Base-by-base conservation (phyloP, 176 grass and related monocot species). In the Carex pumila region DNA sequence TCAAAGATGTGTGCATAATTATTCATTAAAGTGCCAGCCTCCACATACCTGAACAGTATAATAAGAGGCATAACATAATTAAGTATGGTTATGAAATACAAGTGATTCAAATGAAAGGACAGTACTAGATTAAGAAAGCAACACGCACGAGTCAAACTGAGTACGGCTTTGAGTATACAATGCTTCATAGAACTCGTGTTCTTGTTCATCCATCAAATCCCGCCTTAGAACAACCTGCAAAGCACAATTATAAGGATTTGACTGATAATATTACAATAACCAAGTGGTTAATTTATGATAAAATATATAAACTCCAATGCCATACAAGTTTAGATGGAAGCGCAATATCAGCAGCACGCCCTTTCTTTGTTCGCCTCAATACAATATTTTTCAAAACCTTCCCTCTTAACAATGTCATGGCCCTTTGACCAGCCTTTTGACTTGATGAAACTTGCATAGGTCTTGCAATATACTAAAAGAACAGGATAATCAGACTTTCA, bases 1-100 rank as follows among this genome's bases (percentile, higher is more conserved):
- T 99, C 96, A 81, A 99, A 99, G 43, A 99, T 95, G 84, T 99
- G 91, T 13, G 96, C 96, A 73, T 93, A 99, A 65, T 99, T 99
- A 79, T 99, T 99, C 93, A 99, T 86, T 63, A 99, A 84, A 8
- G 93, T 95, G 81, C 96, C 93, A 89, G 96, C 91, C 14, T 30
- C 76, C 12, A 94, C 93, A 93, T 98, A 98, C 74, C 96, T 98
- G 83, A 50, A 86, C 79, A 83, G 58, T 73, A 31, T 80, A 88
- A 31, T 80, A 88, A 66, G 52, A 76, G 21, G 3, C 22, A 68
- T 54, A 7, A 30, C 10, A 43, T 65, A 65, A 31, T 66, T 15
- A 25, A 82, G n/a, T 45, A 45, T 41, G 15, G 63, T 29, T 82
- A 13, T 65, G 25, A 61, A 78, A 53, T 78, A 56, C 5, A 56